These are phyloP conservation scores for Gossypioides kirkii DNA, from an alignment of 345 rosid species.

Conservation along the genomic window DNA sequence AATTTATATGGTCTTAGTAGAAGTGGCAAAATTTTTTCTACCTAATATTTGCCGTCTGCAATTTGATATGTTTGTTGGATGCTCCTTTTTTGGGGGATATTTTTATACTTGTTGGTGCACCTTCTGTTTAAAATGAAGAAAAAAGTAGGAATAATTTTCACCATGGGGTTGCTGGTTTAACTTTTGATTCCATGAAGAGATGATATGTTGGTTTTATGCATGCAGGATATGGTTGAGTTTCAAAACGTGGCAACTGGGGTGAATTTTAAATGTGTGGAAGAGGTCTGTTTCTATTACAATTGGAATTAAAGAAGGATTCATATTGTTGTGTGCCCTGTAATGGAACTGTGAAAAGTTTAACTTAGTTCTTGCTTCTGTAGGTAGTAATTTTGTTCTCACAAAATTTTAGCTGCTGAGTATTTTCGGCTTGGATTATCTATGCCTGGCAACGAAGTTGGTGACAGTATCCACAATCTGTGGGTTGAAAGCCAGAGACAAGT, in stretches of 20 bases:
- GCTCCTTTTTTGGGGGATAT: neutral
- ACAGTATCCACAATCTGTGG: constrained; percentile 67
- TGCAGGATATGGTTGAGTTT: constrained; percentile 21
- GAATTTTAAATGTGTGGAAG: constrained; percentile 27
- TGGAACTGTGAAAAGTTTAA: neutral
- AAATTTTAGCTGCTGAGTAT: constrained; percentile 29
- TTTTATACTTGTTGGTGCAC: neutral
- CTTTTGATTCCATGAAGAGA: neutral
- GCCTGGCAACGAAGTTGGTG: constrained; percentile 98
- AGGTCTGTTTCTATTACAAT: neutral
- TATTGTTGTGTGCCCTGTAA: neutral
- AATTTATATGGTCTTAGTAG: neutral
- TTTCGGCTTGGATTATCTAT: constrained; percentile 49
- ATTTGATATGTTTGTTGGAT: neutral
- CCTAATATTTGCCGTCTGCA: neutral
- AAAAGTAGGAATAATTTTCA: constrained; percentile 2
- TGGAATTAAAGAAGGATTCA: neutral
- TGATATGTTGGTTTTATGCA: constrained; percentile 10
- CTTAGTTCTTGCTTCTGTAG: neutral
- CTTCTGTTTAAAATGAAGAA: neutral
- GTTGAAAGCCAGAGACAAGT: constrained; percentile 58
- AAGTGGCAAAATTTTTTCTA: neutral
- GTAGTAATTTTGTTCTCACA: constrained; percentile 16
- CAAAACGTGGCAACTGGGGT: constrained; percentile 19
- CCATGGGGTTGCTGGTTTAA: neutral